These are phyloP conservation scores for Suillus placidus DNA, from an alignment of 768 basidiomycete genomes.

Conservation along the genomic window DNA sequence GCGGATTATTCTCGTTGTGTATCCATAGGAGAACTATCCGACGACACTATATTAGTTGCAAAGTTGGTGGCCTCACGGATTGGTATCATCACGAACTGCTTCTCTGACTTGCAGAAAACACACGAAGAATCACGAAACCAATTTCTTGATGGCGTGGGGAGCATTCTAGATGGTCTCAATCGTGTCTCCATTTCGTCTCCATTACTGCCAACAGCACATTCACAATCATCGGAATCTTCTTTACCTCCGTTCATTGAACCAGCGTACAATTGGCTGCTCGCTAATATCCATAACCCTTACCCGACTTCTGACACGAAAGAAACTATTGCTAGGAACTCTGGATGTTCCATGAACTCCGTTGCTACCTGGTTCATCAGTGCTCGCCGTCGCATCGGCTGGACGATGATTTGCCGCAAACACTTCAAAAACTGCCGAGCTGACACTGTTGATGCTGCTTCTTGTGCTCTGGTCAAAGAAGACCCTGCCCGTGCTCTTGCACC, in stretches of 20 bases:
- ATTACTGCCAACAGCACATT: not conserved
- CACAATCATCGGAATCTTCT: not conserved
- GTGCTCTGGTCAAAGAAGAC: slow-evolving; percentile 27
- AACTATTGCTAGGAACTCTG: slow-evolving; percentile 29
- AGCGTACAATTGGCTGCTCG: slow-evolving; percentile 45
- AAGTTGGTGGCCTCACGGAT: not conserved
- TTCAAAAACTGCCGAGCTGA: slow-evolving; percentile 30
- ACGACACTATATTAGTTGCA: not conserved
- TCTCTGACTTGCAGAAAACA: not conserved
- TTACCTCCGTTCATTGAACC: slow-evolving; percentile 12
- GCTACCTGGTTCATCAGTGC: slow-evolving; percentile 51
- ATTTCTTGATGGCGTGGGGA: accelerated
- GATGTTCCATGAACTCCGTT: slow-evolving; percentile 33
- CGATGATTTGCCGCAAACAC: slow-evolving; percentile 34
- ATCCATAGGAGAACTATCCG: not conserved
- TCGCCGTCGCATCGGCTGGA: slow-evolving; percentile 59
- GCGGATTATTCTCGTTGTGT: not conserved
- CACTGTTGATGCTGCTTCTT: slow-evolving; percentile 29
- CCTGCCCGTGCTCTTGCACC: slow-evolving; percentile 12
- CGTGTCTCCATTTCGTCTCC: not conserved
- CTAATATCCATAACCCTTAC: slow-evolving; percentile 55
- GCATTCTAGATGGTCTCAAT: not conserved
- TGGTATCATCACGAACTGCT: accelerated
- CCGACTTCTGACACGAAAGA: slow-evolving; percentile 38
- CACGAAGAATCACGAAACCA: too few species aligned